These are phyloP conservation scores for Lolium rigidum DNA, from an alignment of 176 grass and related monocot genomes.

Conservation along the genomic window DNA sequence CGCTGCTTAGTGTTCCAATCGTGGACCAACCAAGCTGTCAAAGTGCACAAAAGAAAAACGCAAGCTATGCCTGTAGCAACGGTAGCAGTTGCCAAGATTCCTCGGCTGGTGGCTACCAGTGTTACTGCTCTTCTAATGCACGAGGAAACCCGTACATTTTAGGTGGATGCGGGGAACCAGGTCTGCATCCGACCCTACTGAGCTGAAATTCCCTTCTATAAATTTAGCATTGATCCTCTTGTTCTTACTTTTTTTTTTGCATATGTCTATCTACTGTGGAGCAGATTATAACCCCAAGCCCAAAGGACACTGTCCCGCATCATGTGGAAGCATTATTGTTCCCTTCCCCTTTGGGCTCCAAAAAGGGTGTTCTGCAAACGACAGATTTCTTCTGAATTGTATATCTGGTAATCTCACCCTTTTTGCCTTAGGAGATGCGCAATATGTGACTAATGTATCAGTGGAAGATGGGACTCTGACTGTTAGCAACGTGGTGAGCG, in stretches of 20 bases:
- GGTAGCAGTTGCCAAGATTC: neutral
- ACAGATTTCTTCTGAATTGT: neutral
- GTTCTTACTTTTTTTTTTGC: neutral
- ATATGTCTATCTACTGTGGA: neutral
- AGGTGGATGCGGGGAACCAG: neutral
- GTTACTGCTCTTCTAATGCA: neutral
- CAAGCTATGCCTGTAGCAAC: conserved; percentile 11
- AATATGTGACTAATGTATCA: neutral
- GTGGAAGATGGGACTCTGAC: neutral
- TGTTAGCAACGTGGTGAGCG: neutral
- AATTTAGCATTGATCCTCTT: neutral
- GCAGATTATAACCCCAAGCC: conserved; percentile 3
- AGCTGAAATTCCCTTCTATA: neutral
- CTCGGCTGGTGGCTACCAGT: neutral
- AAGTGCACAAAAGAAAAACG: neutral
- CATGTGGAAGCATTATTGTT: neutral
- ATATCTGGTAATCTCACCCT: neutral
- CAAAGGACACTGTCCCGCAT: neutral
- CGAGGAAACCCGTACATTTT: neutral
- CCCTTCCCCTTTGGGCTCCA: neutral
- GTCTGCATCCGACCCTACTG: neutral
- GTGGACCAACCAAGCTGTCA: neutral
- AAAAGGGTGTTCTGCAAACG: neutral
- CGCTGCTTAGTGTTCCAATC: neutral
- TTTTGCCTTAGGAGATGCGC: neutral